Evolutionary conservation across 805 yeast species (phyloP).

Genomic region (Blastobotrys attinorum): DNA sequence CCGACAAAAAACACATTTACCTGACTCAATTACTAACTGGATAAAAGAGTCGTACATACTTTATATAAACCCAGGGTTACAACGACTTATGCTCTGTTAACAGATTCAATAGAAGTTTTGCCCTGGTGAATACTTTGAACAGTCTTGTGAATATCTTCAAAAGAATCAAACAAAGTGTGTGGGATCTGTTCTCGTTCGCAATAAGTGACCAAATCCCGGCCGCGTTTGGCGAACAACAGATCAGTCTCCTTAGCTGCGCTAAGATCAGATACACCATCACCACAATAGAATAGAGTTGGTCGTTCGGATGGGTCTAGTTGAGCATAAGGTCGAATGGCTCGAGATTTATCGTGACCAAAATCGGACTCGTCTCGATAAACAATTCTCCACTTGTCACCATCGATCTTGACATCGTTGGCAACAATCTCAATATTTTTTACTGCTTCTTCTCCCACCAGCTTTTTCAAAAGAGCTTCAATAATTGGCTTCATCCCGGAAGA

Average conservation of each 20-base stretch:
- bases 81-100: background rate
- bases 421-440: conserved; percentile 66
- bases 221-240: conserved; percentile 85
- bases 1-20: too few relatives aligned
- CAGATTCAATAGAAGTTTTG: conserved; percentile 20
- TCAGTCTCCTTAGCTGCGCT: conserved; percentile 95
- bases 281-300: conserved; percentile 82
- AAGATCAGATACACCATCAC: conserved; percentile 95
- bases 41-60: background rate
- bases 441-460: conserved; percentile 71
- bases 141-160: conserved; percentile 61
- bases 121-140: conserved; percentile 48
- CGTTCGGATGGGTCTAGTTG: conserved; percentile 31
- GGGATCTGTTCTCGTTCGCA: conserved; percentile 78
- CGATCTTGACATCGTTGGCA: conserved; percentile 62
- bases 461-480: conserved; percentile 65
- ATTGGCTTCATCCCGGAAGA: conserved; percentile 93
- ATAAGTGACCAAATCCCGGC: conserved; percentile 79
- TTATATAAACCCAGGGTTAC: background rate
- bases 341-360: conserved; percentile 93
- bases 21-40: background rate
- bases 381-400: conserved; percentile 68
- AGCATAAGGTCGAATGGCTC: conserved; percentile 52
- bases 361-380: conserved; percentile 75
- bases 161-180: conserved; percentile 72